Evolutionary conservation across 345 rosid species (phyloP), one percentile per base, ranked within the genome.

Genomic region (Cardamine chenopodiifolia): DNA sequence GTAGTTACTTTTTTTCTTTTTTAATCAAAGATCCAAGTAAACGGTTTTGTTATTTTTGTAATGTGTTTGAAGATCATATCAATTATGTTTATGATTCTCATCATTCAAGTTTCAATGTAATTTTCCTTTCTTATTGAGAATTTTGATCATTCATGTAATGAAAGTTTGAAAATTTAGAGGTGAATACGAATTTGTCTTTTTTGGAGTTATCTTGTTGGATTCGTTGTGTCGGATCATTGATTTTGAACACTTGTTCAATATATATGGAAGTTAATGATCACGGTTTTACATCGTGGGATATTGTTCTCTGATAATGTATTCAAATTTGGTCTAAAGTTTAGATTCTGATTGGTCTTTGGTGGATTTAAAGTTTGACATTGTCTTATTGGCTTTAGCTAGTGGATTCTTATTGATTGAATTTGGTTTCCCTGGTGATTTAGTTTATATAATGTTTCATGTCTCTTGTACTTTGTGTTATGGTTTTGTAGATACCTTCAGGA

Each of bases 401-500:
- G 19, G 60, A 53, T 40, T 75, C 44, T 59, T 39, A 19, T 59
- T 44, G 35, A 8, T 37, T 47, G 45, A 48, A 4, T 15, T 42
- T 57, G 60, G 32, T 7, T 7, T 20, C 35, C 26, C 29, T 60
- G 14, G 23, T 69, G 53, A 31, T 70, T 34, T 20, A 54, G 25
- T 25, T 47, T 47, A 19, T 47, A 2, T 62, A 57, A 34, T 63
- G 62, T 26, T 48, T 50, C 66, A n/a, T 62, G 22, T 34, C 14
- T 77, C 17, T 15, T 66, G 42, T 58, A 32, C 6, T 72, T 9
- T 22, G 70, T 72, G 68, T 61, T 63, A 19, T 47, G 64, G 2
- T 70, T 17, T 60, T 42, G 1, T 44, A 90, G 92, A 88, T 72
- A 80, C 84, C 25, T 72, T 85, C 15, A 54, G 78, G 82, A 80